These are phyloP conservation scores for Cercophora samala DNA, from an alignment of 495 filamentous ascomycete genomes.

Conservation along the genomic window DNA sequence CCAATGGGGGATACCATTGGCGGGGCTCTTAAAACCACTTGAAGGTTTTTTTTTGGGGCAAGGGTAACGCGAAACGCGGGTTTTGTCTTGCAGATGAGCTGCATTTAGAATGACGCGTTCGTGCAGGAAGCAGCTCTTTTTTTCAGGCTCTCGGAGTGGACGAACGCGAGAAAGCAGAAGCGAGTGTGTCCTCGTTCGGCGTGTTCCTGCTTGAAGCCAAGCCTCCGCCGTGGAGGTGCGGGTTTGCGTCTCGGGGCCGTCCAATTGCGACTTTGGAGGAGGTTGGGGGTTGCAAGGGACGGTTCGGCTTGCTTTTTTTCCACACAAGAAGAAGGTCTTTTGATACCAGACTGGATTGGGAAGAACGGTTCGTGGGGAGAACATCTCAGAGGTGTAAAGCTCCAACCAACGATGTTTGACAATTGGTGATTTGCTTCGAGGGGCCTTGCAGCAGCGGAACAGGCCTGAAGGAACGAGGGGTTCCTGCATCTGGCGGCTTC, in stretches of 20 bases:
- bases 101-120: neutral
- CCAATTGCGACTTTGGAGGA: neutral
- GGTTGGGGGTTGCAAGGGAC: conserved; percentile 1
- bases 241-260: neutral
- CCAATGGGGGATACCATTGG: neutral
- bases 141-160: neutral
- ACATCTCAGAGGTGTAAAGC: neutral
- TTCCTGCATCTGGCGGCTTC: neutral
- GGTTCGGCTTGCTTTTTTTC: neutral
- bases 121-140: neutral
- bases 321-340: neutral
- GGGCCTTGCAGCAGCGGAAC: neutral
- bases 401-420: neutral
- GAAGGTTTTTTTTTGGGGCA: neutral
- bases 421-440: neutral
- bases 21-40: neutral
- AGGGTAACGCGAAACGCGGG: neutral
- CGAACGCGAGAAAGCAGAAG: conserved; percentile 1
- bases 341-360: neutral
- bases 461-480: neutral
- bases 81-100: neutral
- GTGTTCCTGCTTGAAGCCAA: conserved; percentile 1
- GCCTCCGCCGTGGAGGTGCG: neutral
- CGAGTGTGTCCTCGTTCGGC: neutral
- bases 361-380: neutral